A percentile compares a stretch with the other conserved stretches of the same genome.
Evolutionary conservation across 2,329 filamentous ascomycete genomes (phyloP).

Genomic region (Ophiocordyceps camponoti-floridani): DNA sequence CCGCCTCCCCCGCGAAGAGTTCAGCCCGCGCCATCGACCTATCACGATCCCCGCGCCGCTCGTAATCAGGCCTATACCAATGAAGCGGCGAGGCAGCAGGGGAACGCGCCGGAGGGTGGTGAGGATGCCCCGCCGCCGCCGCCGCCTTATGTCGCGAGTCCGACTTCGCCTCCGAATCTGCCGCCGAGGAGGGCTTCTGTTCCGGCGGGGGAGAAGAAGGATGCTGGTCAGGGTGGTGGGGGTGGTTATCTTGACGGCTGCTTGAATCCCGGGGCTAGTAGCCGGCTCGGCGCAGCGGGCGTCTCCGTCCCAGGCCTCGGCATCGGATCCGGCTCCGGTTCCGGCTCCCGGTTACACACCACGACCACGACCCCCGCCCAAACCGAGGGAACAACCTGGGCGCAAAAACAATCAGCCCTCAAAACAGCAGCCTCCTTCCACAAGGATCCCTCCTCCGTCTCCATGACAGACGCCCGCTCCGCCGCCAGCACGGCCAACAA

Average conservation of each 20-base stretch:
- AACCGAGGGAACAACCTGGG: constrained; percentile 39
- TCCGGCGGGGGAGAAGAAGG: neutral
- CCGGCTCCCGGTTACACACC: too few relatives aligned
- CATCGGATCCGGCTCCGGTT: constrained; percentile 41
- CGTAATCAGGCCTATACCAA: too few relatives aligned
- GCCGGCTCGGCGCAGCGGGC: constrained; percentile 53
- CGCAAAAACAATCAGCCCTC: constrained; percentile 45
- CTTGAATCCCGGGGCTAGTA: constrained; percentile 39
- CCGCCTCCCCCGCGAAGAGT: neutral
- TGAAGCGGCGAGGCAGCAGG: too few relatives aligned
- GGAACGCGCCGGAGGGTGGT: too few relatives aligned
- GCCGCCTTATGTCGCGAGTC: constrained; percentile 11
- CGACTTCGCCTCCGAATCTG: constrained; percentile 40
- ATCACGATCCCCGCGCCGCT: constrained; percentile 6
- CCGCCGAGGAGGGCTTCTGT: constrained; percentile 2
- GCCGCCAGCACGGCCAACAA: constrained; percentile 46
- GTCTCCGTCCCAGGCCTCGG: constrained; percentile 63
- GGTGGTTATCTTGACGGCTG: constrained; percentile 5
- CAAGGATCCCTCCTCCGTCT: constrained; percentile 43
- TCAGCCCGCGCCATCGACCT: neutral
- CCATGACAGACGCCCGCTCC: constrained; percentile 35
- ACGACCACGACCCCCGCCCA: constrained; percentile 7
- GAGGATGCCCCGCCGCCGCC: neutral
- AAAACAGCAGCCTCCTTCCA: constrained; percentile 40
- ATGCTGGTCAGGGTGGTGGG: neutral